These are phyloP conservation scores for Candida broadrunensis DNA, from an alignment of 805 yeast genomes.

Conservation along the genomic window DNA sequence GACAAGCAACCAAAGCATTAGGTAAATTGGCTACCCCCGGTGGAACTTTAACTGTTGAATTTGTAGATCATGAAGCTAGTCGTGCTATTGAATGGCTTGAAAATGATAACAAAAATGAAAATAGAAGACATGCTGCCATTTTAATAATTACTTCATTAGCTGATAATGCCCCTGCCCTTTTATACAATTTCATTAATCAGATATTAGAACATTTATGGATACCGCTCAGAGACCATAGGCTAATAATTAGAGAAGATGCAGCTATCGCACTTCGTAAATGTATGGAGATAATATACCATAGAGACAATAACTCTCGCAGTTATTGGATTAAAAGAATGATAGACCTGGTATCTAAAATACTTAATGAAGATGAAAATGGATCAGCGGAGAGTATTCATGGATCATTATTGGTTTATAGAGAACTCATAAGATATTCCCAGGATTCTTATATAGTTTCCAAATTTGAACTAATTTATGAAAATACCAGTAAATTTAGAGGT, in stretches of 20 bases:
- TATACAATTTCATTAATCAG: conserved; percentile 74
- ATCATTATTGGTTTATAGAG: conserved; percentile 76
- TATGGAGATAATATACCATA: conserved; percentile 69
- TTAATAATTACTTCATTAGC: conserved; percentile 81
- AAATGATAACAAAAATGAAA: conserved; percentile 69
- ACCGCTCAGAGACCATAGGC: conserved; percentile 77
- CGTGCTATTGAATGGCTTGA: conserved; percentile 89
- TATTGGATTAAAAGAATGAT: conserved; percentile 74
- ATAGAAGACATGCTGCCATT: conserved; percentile 87
- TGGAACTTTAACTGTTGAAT: conserved; percentile 84
- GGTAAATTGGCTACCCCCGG: conserved; percentile 90
- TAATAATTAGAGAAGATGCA: conserved; percentile 75
- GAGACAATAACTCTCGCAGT: conserved; percentile 68
- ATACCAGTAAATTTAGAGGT: conserved; percentile 69
- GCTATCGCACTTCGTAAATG: conserved; percentile 79
- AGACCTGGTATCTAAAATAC: conserved; percentile 63
- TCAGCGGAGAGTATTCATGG: conserved; percentile 80
- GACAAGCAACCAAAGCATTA: conserved; percentile 78
- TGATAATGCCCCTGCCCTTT: conserved; percentile 77
- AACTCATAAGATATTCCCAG: conserved; percentile 61
- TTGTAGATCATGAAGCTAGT: conserved; percentile 89
- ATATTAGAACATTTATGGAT: conserved; percentile 84
- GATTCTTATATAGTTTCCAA: conserved; percentile 70
- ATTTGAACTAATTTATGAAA: conserved; percentile 75
- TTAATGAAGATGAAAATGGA: conserved; percentile 32